Conservation (phyloP, 768 basidiomycete genomes). For the Lactifluus piperatus region DNA sequence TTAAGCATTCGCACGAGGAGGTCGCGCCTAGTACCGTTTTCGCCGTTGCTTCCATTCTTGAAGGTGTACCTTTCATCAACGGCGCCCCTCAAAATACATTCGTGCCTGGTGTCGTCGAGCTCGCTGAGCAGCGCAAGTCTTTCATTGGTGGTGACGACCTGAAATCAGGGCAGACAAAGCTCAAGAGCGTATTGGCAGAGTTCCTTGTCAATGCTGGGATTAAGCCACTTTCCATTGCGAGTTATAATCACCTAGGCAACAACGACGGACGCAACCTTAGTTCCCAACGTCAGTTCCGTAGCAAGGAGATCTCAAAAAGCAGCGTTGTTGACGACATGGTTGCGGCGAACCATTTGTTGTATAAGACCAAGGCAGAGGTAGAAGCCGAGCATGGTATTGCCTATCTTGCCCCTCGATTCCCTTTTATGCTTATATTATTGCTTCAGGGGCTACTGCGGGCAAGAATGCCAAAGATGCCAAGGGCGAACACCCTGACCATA, state of each 20-base stretch:
- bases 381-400: constrained; percentile 10
- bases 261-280: constrained; percentile 93
- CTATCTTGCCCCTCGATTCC: not conserved
- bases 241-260: constrained; percentile 98
- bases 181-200: constrained; percentile 95
- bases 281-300: constrained; percentile 89
- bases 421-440: not conserved
- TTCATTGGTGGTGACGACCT: constrained; percentile 98
- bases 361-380: constrained; percentile 61
- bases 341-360: constrained; percentile 77
- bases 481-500: constrained; percentile 96
- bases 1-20: constrained; percentile 80
- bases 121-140: constrained; percentile 80
- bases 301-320: constrained; percentile 97
- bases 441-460: constrained; percentile 34
- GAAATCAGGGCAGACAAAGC: constrained; percentile 96
- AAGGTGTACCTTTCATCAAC: constrained; percentile 92
- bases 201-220: constrained; percentile 98
- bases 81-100: constrained; percentile 99
- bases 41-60: constrained; percentile 91
- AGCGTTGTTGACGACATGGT: constrained; percentile 99
- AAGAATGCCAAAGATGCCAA: constrained; percentile 47
- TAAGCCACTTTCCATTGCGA: constrained; percentile 94
- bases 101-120: constrained; percentile 87
- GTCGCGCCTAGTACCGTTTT: constrained; percentile 96